phyloP scores from a whole-genome alignment of 1,139 yeast genomes.

The Geotrichum restrictum region DNA sequence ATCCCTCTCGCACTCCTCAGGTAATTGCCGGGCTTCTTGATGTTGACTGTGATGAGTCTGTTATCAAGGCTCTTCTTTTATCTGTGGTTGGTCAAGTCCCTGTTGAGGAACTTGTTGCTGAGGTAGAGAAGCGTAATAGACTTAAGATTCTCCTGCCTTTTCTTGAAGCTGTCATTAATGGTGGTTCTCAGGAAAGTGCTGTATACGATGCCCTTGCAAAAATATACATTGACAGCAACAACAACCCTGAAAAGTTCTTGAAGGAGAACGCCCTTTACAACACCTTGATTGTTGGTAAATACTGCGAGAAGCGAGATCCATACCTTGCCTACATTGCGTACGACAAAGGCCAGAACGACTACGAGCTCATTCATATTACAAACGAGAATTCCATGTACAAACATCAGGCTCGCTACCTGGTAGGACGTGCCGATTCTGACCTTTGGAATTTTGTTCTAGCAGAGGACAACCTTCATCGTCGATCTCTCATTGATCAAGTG shows the following conservation, averaged over 20 bases:
- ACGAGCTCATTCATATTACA: slow-evolving; percentile 83
- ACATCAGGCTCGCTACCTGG: slow-evolving; percentile 95
- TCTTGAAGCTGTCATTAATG: slow-evolving; percentile 80
- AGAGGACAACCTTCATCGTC: slow-evolving; percentile 77
- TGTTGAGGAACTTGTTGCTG: slow-evolving; percentile 78
- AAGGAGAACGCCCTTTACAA: slow-evolving; percentile 86
- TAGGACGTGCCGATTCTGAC: slow-evolving; percentile 73
- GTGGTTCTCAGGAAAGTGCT: slow-evolving; percentile 88
- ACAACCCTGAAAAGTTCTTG: slow-evolving; percentile 94
- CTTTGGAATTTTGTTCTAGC: slow-evolving; percentile 79
- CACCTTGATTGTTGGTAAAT: slow-evolving; percentile 90
- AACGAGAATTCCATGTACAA: slow-evolving; percentile 97
- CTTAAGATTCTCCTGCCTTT: slow-evolving; percentile 87
- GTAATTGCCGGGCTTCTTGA: slow-evolving; percentile 94
- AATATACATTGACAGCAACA: slow-evolving; percentile 95
- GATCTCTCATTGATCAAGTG: slow-evolving; percentile 87
- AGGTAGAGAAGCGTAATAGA: slow-evolving; percentile 95
- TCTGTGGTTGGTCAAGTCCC: slow-evolving; percentile 97
- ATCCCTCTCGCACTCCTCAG: slow-evolving; percentile 92
- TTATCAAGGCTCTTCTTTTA: slow-evolving; percentile 73
- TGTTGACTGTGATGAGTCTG: slow-evolving; percentile 92
- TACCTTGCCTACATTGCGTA: slow-evolving; percentile 95
- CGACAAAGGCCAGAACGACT: slow-evolving; percentile 90
- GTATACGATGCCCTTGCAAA: slow-evolving; percentile 95
- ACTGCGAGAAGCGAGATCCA: slow-evolving; percentile 99